Evolutionary conservation across 176 grass and related monocot species (phyloP).

Genomic region (Musa acuminata): DNA sequence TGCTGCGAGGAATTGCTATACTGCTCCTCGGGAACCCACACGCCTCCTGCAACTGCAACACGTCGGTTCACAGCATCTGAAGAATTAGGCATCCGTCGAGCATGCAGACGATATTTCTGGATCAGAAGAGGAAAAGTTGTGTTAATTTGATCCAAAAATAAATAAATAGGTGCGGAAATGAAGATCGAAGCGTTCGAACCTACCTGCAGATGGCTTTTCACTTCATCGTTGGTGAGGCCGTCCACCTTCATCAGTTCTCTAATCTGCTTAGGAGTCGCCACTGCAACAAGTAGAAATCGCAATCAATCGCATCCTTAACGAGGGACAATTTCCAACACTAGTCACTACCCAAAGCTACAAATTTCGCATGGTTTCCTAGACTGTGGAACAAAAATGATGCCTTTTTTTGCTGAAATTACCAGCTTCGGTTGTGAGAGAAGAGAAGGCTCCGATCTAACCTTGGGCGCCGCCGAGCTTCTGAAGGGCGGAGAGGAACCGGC

Average conservation of each 20-base stretch:
- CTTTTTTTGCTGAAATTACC: not conserved
- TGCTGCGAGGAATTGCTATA: constrained; percentile 29
- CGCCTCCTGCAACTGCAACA: constrained; percentile 28
- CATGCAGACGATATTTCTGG: constrained; percentile 78
- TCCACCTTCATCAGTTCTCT: constrained; percentile 96
- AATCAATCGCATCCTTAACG: not conserved
- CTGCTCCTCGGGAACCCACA: constrained; percentile 25
- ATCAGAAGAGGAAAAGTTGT: constrained; percentile 1
- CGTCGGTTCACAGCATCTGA: constrained; percentile 12
- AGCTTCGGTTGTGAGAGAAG: not conserved
- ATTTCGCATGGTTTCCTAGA: too few species aligned
- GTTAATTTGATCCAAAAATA: not conserved
- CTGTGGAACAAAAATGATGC: not conserved
- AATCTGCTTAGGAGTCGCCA: constrained; percentile 91
- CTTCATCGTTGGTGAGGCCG: constrained; percentile 96
- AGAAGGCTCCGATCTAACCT: constrained; percentile 38
- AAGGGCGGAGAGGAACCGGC: constrained; percentile 59
- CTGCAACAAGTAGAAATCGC: constrained; percentile 26
- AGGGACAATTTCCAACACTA: too few species aligned
- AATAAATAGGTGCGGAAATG: not conserved
- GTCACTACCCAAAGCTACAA: too few species aligned
- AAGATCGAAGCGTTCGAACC: not conserved
- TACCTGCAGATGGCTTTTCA: constrained; percentile 98
- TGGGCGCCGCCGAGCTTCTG: constrained; percentile 70
- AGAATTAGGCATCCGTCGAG: constrained; percentile 11